Base-by-base conservation (phyloP, 805 yeast genomes). In the Ogataea populi-albae region DNA sequence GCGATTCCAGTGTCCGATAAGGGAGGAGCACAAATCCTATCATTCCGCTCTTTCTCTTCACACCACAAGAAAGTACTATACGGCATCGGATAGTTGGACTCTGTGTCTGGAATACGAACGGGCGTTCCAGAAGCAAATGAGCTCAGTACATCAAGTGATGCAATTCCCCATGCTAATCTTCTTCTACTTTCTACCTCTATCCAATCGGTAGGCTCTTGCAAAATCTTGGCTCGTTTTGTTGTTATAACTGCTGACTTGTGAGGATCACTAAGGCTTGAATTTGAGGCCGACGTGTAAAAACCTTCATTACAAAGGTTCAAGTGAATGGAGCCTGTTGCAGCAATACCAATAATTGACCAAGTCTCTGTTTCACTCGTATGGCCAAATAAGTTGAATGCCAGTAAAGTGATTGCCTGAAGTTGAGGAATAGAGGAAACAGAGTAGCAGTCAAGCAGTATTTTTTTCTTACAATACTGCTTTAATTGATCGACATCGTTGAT, bases 121-220 rank as follows among this genome's bases (percentile, higher is more conserved):
- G 55, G 54, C 10, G 45, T 62, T 3, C 67, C 66, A 30, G 60
- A 64, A 3, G 64, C 57, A 3, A 66, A 55, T 4, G 68, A 62
- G 34, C 61, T 50, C 5, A 63, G 51, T 1, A 65, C 55, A 39
- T 65, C 69, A 29, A 65, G 34, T 16, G 52, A 39, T 47, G 61
- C 49, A 45, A 66, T 27, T 51, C 65, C 65, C 65, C 63, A 35
- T 51, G 50, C 37, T 45, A 57, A 14, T 54, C 68, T 35, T 55
- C 51, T 40, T 57, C 66, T 54, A 5, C 56, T 52, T 31, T 65
- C 68, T 14, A 49, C 57, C 34, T 64, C 68, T n/a, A 62, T 54
- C 66, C 69, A 65, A 30, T 59, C 54, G 14, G 54, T 54, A 1
- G 58, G 55, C 21, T 45, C 50, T 17, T 35, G 33, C 16, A 51